Evolutionary conservation across 352 stramenopile genomes (phyloP).

Genomic region (Pythium folliculosum): DNA sequence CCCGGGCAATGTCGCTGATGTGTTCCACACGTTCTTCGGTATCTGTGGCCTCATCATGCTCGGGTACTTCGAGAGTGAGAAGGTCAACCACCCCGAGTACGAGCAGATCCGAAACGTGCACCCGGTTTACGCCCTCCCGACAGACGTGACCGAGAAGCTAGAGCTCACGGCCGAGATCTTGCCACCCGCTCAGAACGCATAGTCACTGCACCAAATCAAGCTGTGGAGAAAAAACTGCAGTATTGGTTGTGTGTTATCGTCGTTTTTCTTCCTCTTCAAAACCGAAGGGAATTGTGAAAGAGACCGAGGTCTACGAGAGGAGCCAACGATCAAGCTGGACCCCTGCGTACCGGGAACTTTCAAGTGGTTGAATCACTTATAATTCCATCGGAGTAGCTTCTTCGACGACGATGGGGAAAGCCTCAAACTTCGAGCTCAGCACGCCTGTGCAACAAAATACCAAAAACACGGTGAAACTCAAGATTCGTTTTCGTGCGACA

Average conservation of each 20-base stretch:
- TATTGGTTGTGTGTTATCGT: slow-evolving; percentile 5
- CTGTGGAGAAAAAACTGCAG: background rate
- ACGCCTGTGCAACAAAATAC: slow-evolving; percentile 40
- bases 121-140: slow-evolving; percentile 94
- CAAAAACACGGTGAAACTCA: background rate
- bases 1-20: slow-evolving; percentile 95
- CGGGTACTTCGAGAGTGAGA: slow-evolving; percentile 87
- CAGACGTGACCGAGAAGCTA: slow-evolving; percentile 89
- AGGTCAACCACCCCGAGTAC: slow-evolving; percentile 54
- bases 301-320: background rate
- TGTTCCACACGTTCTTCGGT: slow-evolving; percentile 99
- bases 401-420: slow-evolving; percentile 74
- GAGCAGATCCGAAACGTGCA: slow-evolving; percentile 89
- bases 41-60: slow-evolving; percentile 95
- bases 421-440: slow-evolving; percentile 71
- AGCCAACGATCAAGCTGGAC: background rate
- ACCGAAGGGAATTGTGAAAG: slow-evolving; percentile 7
- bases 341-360: background rate
- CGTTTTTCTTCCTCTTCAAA: slow-evolving; percentile 1
- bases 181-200: slow-evolving; percentile 16
- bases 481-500: background rate
- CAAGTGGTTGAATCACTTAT: slow-evolving; percentile 34
- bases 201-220: background rate
- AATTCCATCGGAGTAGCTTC: slow-evolving; percentile 80
- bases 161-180: slow-evolving; percentile 81